These are phyloP conservation scores for Citropsis articulata DNA, from an alignment of 345 rosid species.

Conservation along the genomic window DNA sequence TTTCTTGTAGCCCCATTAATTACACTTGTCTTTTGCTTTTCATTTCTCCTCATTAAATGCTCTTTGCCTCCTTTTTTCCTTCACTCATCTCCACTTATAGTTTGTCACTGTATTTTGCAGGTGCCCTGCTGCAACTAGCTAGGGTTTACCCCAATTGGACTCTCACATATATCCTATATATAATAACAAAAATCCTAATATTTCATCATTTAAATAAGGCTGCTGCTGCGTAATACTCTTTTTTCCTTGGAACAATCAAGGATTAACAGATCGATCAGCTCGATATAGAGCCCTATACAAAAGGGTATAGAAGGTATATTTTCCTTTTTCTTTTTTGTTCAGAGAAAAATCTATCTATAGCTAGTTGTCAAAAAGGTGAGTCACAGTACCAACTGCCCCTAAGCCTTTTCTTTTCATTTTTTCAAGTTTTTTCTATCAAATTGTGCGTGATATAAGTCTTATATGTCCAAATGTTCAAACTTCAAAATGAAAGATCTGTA, in stretches of 20 bases:
- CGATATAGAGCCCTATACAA: not conserved
- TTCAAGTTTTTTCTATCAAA: not conserved
- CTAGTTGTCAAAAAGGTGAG: not conserved
- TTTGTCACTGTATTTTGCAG: conserved; percentile 34
- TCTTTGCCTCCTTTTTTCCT: conserved; percentile 31
- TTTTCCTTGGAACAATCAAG: conserved; percentile 13
- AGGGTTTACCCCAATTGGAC: conserved; percentile 28
- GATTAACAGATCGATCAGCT: conserved; percentile 5
- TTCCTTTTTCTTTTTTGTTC: not conserved
- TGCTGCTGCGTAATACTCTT: conserved; percentile 9
- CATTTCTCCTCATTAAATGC: conserved; percentile 31
- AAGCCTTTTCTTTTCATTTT: not conserved
- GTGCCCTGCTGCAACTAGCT: conserved; percentile 21
- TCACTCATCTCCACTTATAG: conserved; percentile 8
- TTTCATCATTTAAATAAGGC: not conserved
- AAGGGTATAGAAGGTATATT: not conserved
- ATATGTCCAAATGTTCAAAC: not conserved
- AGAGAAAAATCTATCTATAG: not conserved
- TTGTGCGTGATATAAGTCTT: not conserved
- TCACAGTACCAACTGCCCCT: not conserved
- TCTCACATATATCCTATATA: conserved; percentile 14
- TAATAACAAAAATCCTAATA: not conserved
- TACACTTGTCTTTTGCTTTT: conserved; percentile 39
- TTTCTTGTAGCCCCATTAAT: conserved; percentile 28
- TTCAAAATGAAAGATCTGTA: not conserved